Percentiles rank a stretch among this genome's conserved stretches.
Conservation (phyloP, 2,329 filamentous ascomycete species). For the Lithohypha guttulata region DNA sequence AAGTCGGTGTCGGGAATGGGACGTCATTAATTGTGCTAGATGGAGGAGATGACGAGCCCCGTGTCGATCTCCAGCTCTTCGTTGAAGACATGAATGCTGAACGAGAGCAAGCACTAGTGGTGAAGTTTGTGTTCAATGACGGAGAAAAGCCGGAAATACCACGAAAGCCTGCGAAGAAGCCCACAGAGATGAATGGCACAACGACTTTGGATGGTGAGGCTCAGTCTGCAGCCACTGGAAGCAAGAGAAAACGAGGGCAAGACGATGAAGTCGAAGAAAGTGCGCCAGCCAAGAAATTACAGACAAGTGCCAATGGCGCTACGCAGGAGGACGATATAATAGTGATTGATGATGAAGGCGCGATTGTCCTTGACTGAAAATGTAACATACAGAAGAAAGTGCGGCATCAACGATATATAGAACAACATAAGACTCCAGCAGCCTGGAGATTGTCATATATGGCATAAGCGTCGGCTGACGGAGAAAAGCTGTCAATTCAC, state of each 20-base stretch:
- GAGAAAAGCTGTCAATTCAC: too few relatives aligned
- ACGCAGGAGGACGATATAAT: slow-evolving; percentile 9
- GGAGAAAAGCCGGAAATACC: slow-evolving; percentile 34
- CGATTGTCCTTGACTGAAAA: slow-evolving; percentile 17
- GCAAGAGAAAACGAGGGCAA: slow-evolving; percentile 17
- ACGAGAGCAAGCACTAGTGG: slow-evolving; percentile 30
- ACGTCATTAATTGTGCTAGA: slow-evolving; percentile 76
- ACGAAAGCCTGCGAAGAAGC: slow-evolving; percentile 32
- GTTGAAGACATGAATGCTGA: slow-evolving; percentile 23
- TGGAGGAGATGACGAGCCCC: slow-evolving; percentile 47
- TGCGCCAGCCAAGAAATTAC: slow-evolving; percentile 18
- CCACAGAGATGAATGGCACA: slow-evolving; percentile 19
- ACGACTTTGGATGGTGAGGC: slow-evolving; percentile 29
- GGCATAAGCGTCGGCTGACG: too few relatives aligned
- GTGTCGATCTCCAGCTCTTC: slow-evolving; percentile 69
- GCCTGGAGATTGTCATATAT: too few relatives aligned
- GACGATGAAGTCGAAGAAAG: slow-evolving; percentile 13
- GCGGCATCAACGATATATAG: too few relatives aligned
- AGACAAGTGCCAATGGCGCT: slow-evolving; percentile 10
- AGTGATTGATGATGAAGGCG: slow-evolving; percentile 15
- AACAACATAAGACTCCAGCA: too few relatives aligned
- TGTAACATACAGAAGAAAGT: too few relatives aligned
- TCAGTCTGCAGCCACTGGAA: slow-evolving; percentile 10
- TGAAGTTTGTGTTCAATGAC: slow-evolving; percentile 29
- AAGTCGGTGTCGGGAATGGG: slow-evolving; percentile 63